These are phyloP conservation scores for Aspergillus indologenus DNA, from an alignment of 495 filamentous ascomycete species.

Conservation along the genomic window DNA sequence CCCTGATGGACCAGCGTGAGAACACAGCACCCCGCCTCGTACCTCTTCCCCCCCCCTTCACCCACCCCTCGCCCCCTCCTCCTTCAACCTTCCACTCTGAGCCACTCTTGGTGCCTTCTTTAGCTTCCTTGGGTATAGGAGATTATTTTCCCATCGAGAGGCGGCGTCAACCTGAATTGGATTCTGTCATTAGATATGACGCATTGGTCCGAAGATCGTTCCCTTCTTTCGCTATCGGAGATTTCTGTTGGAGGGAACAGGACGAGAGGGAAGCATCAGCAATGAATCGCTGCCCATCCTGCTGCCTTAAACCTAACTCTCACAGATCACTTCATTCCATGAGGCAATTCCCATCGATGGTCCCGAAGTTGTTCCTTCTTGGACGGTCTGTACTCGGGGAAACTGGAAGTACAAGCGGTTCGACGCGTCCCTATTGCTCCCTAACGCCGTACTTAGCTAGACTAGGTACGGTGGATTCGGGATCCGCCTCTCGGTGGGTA, in stretches of 20 bases:
- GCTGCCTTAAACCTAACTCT: background rate
- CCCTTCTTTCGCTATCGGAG: background rate
- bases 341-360: background rate
- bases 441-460: background rate
- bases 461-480: conserved; percentile 13
- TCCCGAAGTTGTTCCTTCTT: conserved; percentile 19
- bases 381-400: conserved; percentile 11
- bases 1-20: conserved; percentile 2
- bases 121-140: background rate
- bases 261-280: no score
- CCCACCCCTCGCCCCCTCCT: background rate
- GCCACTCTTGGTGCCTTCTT: background rate
- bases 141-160: background rate
- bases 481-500: conserved; percentile 23
- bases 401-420: conserved; percentile 5
- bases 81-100: background rate
- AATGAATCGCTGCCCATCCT: background rate
- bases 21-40: conserved; percentile 9
- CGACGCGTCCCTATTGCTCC: conserved; percentile 14
- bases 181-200: conserved; percentile 4
- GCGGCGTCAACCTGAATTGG: background rate
- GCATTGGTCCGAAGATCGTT: conserved; percentile 1
- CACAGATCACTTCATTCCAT: background rate
- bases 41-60: background rate
- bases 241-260: background rate